Evolutionary conservation across 2,329 filamentous ascomycete species (phyloP).

Genomic region (Penicillium hordei): DNA sequence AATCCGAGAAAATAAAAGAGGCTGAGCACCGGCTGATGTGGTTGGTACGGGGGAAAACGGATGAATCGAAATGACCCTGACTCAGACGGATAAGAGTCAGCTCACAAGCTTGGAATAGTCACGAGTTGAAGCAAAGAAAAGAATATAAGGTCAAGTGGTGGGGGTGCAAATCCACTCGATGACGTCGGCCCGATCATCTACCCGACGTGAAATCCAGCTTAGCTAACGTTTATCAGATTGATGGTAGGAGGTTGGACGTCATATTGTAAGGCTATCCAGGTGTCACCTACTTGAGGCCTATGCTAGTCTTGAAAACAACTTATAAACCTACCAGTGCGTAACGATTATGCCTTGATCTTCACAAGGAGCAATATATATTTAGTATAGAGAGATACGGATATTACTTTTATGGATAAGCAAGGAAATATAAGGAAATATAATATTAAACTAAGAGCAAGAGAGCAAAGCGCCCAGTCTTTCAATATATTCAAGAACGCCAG

Average conservation of each 20-base stretch:
- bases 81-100: slow-evolving; percentile 14
- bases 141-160: slow-evolving; percentile 15
- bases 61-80: slow-evolving; percentile 4
- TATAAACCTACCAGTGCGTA: background rate
- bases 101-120: background rate
- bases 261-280: background rate
- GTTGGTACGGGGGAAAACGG: background rate
- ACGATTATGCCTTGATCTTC: background rate
- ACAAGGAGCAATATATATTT: background rate
- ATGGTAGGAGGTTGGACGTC: background rate
- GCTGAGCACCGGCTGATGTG: slow-evolving; percentile 8
- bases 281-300: background rate
- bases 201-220: slow-evolving; percentile 5
- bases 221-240: background rate
- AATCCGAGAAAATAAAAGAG: background rate
- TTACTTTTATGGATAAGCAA: background rate
- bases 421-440: slow-evolving; percentile 8
- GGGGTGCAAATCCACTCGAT: slow-evolving; percentile 21
- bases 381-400: background rate
- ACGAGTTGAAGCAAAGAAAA: slow-evolving; percentile 9
- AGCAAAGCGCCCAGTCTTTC: slow-evolving; percentile 14
- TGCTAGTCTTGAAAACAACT: background rate
- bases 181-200: slow-evolving; percentile 26
- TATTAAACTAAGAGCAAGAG: slow-evolving; percentile 1
- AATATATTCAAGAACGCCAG: slow-evolving; percentile 22